These are phyloP conservation scores for Claviceps spartinae DNA, from an alignment of 2,329 filamentous ascomycete species.

Conservation along the genomic window DNA sequence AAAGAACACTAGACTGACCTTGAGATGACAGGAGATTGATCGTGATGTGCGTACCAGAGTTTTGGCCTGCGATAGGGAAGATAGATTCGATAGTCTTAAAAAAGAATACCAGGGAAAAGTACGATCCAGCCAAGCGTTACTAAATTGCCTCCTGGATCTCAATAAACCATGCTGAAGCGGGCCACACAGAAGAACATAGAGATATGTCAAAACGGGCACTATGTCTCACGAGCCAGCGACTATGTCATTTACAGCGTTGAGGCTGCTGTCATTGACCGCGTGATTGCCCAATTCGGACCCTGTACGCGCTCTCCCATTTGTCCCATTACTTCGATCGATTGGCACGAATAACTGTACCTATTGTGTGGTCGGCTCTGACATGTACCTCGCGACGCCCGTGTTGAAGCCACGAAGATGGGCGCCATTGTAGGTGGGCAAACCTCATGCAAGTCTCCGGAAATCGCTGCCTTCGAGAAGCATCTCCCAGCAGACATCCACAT, in stretches of 20 bases:
- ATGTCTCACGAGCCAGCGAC: constrained; percentile 91
- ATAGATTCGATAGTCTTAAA: constrained; percentile 69
- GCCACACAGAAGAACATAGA: constrained; percentile 54
- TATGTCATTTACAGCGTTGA: constrained; percentile 99
- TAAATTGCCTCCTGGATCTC: background rate
- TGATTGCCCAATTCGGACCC: constrained; percentile 80
- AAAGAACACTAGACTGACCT: background rate
- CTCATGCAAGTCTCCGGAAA: constrained; percentile 94
- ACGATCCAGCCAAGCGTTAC: constrained; percentile 27
- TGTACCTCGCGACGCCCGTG: background rate
- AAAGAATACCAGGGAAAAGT: constrained; percentile 79
- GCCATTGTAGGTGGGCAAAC: constrained; percentile 96
- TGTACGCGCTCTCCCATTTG: constrained; percentile 42
- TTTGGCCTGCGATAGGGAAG: constrained; percentile 84
- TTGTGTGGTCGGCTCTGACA: constrained; percentile 3
- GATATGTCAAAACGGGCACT: constrained; percentile 86
- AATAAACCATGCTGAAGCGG: constrained; percentile 33
- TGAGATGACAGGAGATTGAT: constrained; percentile 11
- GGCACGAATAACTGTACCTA: background rate
- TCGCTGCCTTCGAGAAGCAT: constrained; percentile 80
- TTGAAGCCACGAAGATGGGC: constrained; percentile 75
- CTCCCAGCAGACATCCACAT: constrained; percentile 84
- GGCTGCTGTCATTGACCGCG: constrained; percentile 74
- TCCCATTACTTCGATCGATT: background rate
- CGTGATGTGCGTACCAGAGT: constrained; percentile 44